A percentile compares a stretch with the other conserved stretches of the same genome.
Conservation (phyloP, 192 early-diverging fungal species). For the Fimicolochytrium jonesii region DNA sequence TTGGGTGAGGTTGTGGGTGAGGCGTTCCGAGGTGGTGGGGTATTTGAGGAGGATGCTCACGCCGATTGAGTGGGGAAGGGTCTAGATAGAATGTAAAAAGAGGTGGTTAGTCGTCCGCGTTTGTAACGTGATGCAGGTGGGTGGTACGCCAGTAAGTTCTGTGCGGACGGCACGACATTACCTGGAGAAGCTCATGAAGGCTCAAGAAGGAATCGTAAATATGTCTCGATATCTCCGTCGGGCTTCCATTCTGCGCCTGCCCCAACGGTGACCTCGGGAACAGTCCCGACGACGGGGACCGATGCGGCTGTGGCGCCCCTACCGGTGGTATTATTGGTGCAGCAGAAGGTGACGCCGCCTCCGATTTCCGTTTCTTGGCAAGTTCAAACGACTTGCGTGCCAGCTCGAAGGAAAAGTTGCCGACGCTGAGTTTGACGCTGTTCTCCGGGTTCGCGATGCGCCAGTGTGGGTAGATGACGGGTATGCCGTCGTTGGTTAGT, state of each 20-base stretch:
- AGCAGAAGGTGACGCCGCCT: too few relatives aligned
- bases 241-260: neutral
- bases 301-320: neutral
- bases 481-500: constrained; percentile 79
- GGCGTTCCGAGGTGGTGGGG: constrained; percentile 64
- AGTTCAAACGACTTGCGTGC: constrained; percentile 55
- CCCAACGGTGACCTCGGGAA: neutral
- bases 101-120: too few relatives aligned
- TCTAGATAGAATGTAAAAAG: constrained; percentile 43
- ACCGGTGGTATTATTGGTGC: too few relatives aligned
- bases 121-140: too few relatives aligned
- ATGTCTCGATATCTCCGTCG: constrained; percentile 17
- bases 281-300: neutral
- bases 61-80: constrained; percentile 66
- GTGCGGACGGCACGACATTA: too few relatives aligned
- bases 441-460: constrained; percentile 29
- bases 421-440: constrained; percentile 42
- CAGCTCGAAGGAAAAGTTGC: constrained; percentile 64
- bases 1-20: constrained; percentile 47
- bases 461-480: constrained; percentile 83
- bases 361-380: too few relatives aligned
- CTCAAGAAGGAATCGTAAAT: constrained; percentile 31
- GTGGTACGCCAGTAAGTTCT: too few relatives aligned
- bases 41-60: constrained; percentile 87
- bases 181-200: constrained; percentile 73